Conservation (phyloP, 75 land plant species). For the Cryptomeria japonica region DNA sequence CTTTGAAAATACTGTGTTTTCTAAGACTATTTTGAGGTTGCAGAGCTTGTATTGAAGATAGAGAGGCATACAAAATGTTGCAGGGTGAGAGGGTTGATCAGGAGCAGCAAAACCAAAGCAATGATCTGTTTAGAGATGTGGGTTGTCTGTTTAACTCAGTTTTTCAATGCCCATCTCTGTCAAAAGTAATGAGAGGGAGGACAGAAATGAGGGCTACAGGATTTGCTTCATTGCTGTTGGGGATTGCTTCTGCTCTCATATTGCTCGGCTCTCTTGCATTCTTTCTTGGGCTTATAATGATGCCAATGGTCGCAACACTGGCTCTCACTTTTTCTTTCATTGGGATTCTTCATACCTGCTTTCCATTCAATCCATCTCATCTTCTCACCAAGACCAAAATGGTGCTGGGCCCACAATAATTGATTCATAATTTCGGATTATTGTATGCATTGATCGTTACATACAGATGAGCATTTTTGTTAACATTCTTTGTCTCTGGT, state of each 20-base stretch:
- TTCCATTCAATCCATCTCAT: neutral
- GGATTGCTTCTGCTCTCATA: constrained; percentile 62
- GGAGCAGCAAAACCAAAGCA: neutral
- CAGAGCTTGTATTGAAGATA: neutral
- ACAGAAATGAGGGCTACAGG: constrained; percentile 36
- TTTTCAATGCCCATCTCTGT: neutral
- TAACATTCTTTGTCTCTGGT: neutral
- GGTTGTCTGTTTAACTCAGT: neutral
- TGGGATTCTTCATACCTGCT: constrained; percentile 37
- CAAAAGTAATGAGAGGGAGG: neutral
- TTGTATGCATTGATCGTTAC: neutral
- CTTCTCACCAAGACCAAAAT: neutral
- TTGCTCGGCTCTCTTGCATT: constrained; percentile 68
- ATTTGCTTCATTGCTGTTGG: constrained; percentile 63
- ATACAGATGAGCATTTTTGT: no score
- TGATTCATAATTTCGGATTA: neutral
- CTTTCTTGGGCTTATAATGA: constrained; percentile 62
- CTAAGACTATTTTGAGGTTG: neutral
- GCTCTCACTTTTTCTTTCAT: constrained; percentile 43
- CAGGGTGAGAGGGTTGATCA: neutral
- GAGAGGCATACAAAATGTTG: neutral
- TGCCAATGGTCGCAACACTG: constrained; percentile 65
- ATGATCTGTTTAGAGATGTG: neutral
- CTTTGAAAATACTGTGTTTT: no score
- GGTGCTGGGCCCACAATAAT: neutral